phyloP scores from a whole-genome alignment of 768 basidiomycete species.

The Crucibulum laeve region DNA sequence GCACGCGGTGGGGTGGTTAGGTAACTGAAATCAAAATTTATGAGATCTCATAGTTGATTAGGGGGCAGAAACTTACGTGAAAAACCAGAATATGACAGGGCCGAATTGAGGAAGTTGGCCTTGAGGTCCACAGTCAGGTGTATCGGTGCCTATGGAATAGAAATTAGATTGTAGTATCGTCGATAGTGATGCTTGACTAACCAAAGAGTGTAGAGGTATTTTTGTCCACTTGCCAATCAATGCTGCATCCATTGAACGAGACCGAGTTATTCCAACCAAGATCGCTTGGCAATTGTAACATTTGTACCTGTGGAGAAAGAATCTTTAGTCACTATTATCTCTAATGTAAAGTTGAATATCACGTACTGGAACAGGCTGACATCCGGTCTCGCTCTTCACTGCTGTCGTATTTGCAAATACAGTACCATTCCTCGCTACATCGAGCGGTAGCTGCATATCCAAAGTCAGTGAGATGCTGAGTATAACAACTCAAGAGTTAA shows the following conservation, averaged over 20 bases:
- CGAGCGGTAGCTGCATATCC: constrained; percentile 38
- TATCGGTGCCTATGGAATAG: constrained; percentile 22
- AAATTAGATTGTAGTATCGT: background rate
- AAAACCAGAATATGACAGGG: constrained; percentile 57
- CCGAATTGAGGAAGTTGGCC: constrained; percentile 29
- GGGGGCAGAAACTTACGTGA: constrained; percentile 23
- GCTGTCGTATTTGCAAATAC: constrained; percentile 45
- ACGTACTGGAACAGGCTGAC: constrained; percentile 32
- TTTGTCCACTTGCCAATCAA: constrained; percentile 35
- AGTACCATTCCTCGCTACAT: constrained; percentile 38
- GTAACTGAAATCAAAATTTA: background rate
- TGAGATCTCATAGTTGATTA: background rate
- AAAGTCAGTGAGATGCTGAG: too few species aligned
- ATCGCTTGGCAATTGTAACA: constrained; percentile 24
- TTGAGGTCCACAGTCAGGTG: constrained; percentile 20
- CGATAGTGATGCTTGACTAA: constrained; percentile 8
- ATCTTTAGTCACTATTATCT: background rate
- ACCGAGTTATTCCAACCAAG: constrained; percentile 40
- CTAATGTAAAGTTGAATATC: background rate
- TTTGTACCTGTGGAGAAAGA: constrained; percentile 25
- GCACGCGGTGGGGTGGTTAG: constrained; percentile 21
- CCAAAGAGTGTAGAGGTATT: constrained; percentile 39
- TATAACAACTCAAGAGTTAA: constrained; percentile 6
- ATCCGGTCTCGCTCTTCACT: constrained; percentile 39
- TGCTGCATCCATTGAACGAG: constrained; percentile 32